Evolutionary conservation across 371 early-diverging fungal species (phyloP).

Genomic region (Mortierella sp.): DNA sequence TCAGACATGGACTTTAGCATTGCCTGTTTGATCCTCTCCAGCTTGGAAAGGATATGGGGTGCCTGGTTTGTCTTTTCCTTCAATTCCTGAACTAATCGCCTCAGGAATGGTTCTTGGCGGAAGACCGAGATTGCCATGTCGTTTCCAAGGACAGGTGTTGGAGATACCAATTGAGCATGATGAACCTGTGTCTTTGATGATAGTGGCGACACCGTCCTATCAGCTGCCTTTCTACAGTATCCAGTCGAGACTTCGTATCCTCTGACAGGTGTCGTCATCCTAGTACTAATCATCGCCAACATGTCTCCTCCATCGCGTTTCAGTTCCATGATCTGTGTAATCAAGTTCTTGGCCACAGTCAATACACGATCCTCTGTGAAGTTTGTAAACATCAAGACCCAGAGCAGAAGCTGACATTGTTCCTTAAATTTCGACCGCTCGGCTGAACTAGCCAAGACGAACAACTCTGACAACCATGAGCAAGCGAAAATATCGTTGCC

Average conservation of each 20-base stretch:
- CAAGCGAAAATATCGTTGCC: constrained; percentile 68
- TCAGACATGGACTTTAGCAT: constrained; percentile 52
- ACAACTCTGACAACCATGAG: constrained; percentile 68
- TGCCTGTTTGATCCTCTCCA: constrained; percentile 49
- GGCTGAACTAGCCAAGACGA: constrained; percentile 62
- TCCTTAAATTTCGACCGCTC: constrained; percentile 57
- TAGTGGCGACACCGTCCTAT: neutral
- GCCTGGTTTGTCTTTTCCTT: constrained; percentile 47
- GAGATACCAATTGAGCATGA: constrained; percentile 32
- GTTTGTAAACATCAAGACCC: constrained; percentile 64
- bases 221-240: constrained; percentile 31
- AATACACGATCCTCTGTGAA: constrained; percentile 75
- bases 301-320: constrained; percentile 74
- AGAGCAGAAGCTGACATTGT: constrained; percentile 62
- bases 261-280: constrained; percentile 59
- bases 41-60: constrained; percentile 33
- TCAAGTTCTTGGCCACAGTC: constrained; percentile 72
- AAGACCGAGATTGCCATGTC: constrained; percentile 65
- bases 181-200: neutral
- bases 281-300: constrained; percentile 60
- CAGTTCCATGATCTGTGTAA: constrained; percentile 67
- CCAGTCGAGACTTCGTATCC: constrained; percentile 49
- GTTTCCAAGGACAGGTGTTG: constrained; percentile 53
- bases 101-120: constrained; percentile 72
- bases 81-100: constrained; percentile 54